Base-by-base conservation (phyloP, 2,329 filamentous ascomycete genomes). In the Sarocladium brachiariae region DNA sequence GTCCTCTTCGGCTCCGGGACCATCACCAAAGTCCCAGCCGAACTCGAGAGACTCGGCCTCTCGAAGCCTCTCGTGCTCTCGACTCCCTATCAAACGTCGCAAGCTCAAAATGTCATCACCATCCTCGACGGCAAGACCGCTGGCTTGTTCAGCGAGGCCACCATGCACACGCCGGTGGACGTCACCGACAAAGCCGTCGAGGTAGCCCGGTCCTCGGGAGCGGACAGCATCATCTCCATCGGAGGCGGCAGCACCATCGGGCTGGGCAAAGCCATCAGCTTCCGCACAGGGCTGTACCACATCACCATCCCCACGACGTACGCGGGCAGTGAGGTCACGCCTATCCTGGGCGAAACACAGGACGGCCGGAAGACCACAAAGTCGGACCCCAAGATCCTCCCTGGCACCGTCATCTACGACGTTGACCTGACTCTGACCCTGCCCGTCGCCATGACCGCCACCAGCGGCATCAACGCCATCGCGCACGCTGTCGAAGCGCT, bases 391-490 rank as follows among this genome's bases (percentile, higher is more conserved):
- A 78, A 74, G 60, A 83, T 84, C 51, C 65, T 83, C 18, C 81
- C 81, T 0, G 72, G 70, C 0, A 76, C 75, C 0, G 81, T 84
- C 3, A 78, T 86, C 34, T 85, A 84, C 59, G 81, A 86, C 65
- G 78, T 83, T 16, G 73, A 82, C 57, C 64, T 84, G 50, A 84
- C 81, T 0, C 70, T 81, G 71, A 78, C 74, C 1, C 65, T 85
- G 21, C 80, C 81, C 0, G 58, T 64, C 2, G 63, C 60, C 0
- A 67, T 81, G 61, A 79, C 72, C 54, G 72, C 75, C 2, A 80
- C 74, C 0, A 83, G 79, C 52, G 81, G 81, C 41, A 71, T 85
- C 45, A 85, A 85, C 59, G 81, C 82, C 0, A 81, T 85, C 62
- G 81, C 82, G 2, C 82, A 51, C 30, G 49, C 52, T 8, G 80